Conservation (phyloP, 148 eudicot species). For the Selenicereus undatus region DNA sequence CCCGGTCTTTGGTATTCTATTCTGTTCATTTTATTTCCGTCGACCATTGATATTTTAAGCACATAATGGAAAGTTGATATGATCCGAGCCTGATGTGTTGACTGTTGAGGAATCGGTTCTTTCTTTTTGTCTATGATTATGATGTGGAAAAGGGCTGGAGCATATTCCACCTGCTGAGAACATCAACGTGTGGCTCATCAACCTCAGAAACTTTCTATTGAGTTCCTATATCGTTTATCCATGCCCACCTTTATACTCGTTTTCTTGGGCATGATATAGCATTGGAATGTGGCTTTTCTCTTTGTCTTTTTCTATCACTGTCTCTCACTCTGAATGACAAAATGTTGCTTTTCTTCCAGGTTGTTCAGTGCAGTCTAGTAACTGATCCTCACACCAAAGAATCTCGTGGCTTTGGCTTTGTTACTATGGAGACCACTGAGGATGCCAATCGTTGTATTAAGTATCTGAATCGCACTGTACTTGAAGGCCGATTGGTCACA, state of each 20-base stretch:
- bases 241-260: neutral
- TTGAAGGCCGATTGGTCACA: slow-evolving; percentile 72
- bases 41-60: neutral
- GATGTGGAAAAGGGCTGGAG: neutral
- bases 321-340: neutral
- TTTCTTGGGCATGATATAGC: neutral
- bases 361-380: slow-evolving; percentile 56
- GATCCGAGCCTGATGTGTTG: neutral
- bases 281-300: neutral
- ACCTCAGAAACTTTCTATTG: neutral
- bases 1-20: neutral
- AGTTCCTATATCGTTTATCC: neutral
- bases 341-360: slow-evolving; percentile 32
- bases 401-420: slow-evolving; percentile 74
- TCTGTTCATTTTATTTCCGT: neutral
- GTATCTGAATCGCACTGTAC: slow-evolving; percentile 65
- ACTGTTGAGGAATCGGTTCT: neutral
- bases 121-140: neutral
- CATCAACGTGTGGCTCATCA: neutral
- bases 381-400: slow-evolving; percentile 68
- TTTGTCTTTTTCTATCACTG: neutral
- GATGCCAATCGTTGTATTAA: slow-evolving; percentile 68
- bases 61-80: neutral
- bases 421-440: slow-evolving; percentile 62
- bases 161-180: neutral